A percentile compares a stretch with the other conserved stretches of the same genome.
Evolutionary conservation across 805 yeast species (phyloP).

Genomic region (Candida caryicola): DNA sequence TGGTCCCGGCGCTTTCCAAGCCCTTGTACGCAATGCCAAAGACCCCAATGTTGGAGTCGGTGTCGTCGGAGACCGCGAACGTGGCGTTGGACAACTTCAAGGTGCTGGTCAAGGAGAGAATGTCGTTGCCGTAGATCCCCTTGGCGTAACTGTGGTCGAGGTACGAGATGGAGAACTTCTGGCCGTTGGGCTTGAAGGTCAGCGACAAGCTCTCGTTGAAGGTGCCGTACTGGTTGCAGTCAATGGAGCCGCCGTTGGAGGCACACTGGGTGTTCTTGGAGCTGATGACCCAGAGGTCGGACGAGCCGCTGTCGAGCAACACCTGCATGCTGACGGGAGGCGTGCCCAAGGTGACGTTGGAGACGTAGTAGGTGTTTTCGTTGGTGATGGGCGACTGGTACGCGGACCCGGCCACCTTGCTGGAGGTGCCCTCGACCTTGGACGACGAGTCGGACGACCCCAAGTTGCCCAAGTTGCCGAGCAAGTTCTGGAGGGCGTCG

Average conservation of each 20-base stretch:
- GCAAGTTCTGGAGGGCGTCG: conserved; percentile 16
- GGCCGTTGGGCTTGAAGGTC: conserved; percentile 11
- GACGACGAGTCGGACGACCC: conserved; percentile 1
- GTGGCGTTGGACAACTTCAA: conserved; percentile 12
- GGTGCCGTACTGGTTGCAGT: conserved; percentile 19
- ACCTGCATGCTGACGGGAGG: conserved; percentile 54
- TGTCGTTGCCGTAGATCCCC: conserved; percentile 46
- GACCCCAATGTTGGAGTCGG: conserved; percentile 16
- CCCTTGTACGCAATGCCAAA: conserved; percentile 18
- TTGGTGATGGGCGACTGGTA: conserved; percentile 6
- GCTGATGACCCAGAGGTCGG: conserved; percentile 61
- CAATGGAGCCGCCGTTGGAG: conserved; percentile 21
- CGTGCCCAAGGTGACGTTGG: conserved; percentile 47
- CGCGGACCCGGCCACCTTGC: not conserved
- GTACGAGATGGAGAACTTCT: conserved; percentile 38
- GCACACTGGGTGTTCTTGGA: conserved; percentile 20
- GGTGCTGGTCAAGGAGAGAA: conserved; percentile 13
- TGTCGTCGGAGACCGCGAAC: conserved; percentile 16
- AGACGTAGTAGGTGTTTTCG: conserved; percentile 15
- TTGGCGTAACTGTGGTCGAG: conserved; percentile 48
- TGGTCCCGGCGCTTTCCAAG: conserved; percentile 14
- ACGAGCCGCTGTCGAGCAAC: conserved; percentile 72
- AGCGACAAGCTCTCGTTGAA: conserved; percentile 16
- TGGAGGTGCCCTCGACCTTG: not conserved
- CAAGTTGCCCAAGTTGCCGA: conserved; percentile 5